Conservation (phyloP, 1,139 yeast genomes). For the Geotrichum klebahnii region DNA sequence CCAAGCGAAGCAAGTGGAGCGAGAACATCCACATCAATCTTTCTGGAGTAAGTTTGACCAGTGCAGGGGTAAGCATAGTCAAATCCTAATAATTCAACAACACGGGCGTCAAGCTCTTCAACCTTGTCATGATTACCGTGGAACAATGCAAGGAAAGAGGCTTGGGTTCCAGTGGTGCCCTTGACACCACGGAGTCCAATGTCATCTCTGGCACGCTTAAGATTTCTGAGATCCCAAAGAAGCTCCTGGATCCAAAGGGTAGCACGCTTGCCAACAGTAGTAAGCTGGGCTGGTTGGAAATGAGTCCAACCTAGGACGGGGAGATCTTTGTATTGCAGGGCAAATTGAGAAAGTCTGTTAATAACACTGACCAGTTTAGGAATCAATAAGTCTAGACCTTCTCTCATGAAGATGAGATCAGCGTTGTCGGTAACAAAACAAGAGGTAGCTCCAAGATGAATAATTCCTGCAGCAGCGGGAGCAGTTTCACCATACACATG, state of each 20-base stretch:
- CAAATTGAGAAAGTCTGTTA: constrained; percentile 82
- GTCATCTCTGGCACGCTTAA: constrained; percentile 93
- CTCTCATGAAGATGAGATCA: constrained; percentile 90
- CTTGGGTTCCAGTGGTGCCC: constrained; percentile 99
- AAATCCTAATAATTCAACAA: constrained; percentile 88
- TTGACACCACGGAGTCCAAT: constrained; percentile 96
- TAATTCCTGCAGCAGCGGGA: constrained; percentile 96
- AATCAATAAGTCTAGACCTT: constrained; percentile 86
- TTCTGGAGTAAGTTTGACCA: constrained; percentile 97
- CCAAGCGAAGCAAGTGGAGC: constrained; percentile 94
- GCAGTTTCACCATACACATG: constrained; percentile 89
- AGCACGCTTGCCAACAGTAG: constrained; percentile 97
- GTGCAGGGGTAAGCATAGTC: constrained; percentile 95
- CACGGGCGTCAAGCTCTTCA: constrained; percentile 84
- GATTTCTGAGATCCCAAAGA: constrained; percentile 95
- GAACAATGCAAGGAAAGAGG: constrained; percentile 87
- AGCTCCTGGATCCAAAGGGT: constrained; percentile 97
- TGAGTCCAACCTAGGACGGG: constrained; percentile 99
- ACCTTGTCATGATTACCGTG: constrained; percentile 97
- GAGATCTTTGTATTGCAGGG: constrained; percentile 84
- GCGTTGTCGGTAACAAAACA: constrained; percentile 98
- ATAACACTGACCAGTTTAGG: constrained; percentile 95
- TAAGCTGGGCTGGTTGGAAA: constrained; percentile 98
- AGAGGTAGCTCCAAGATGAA: constrained; percentile 97
- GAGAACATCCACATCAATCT: constrained; percentile 90